Percentiles rank a stretch among this genome's conserved stretches.
These are phyloP conservation scores for Lepidium didymum DNA, from an alignment of 345 rosid genomes.

Conservation along the genomic window DNA sequence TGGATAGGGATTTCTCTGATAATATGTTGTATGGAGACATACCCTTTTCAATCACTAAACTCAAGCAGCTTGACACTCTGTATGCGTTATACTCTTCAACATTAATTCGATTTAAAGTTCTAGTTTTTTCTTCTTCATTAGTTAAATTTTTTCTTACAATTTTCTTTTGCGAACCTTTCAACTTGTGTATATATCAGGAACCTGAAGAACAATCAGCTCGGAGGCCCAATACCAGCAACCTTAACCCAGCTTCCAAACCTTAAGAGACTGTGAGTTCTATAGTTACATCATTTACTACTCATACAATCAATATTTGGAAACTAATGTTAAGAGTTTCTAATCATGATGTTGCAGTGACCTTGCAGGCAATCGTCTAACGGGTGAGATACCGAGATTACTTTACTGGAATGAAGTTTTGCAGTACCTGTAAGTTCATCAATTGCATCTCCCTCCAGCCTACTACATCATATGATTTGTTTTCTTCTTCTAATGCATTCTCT, in stretches of 20 bases:
- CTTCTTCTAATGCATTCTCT: not conserved
- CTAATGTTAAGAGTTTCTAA: not conserved
- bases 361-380: slow-evolving; percentile 69
- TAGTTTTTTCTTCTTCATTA: not conserved
- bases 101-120: too few relatives aligned
- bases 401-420: slow-evolving; percentile 98
- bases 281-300: not conserved
- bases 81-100: slow-evolving; percentile 21
- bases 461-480: not conserved
- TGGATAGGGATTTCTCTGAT: slow-evolving; percentile 65
- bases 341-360: slow-evolving; percentile 48
- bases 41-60: slow-evolving; percentile 83
- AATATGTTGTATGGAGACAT: slow-evolving; percentile 73
- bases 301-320: not conserved
- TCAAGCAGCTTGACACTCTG: slow-evolving; percentile 71
- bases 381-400: slow-evolving; percentile 80
- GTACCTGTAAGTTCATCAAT: slow-evolving; percentile 58
- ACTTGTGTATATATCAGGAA: slow-evolving; percentile 36
- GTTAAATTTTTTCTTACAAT: too few relatives aligned
- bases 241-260: slow-evolving; percentile 85
- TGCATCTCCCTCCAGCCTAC: not conserved
- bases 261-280: slow-evolving; percentile 58
- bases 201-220: slow-evolving; percentile 71
- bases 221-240: slow-evolving; percentile 91
- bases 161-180: not conserved